Base-by-base conservation (phyloP, 2,329 filamentous ascomycete species). In the Neofusicoccum parvum region DNA sequence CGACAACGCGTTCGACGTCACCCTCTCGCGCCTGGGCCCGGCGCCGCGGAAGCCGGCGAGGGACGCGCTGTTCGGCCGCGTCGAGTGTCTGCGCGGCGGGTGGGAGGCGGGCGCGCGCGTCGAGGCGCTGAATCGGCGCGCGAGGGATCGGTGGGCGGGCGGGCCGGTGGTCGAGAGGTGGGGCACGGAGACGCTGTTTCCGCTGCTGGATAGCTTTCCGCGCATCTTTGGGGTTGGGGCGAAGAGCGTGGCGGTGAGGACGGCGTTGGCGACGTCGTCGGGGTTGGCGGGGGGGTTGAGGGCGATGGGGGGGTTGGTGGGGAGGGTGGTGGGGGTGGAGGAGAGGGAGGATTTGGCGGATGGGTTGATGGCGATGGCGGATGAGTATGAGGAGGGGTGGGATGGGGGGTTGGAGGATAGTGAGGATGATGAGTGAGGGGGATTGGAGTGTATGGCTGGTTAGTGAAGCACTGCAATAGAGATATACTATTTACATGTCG, bases 331-430 rank as follows among this genome's bases (percentile, higher is more conserved):
- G 15, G 82, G 83, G 0, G 71, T 94, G 3, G 92, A 96, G 67
- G 94, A 98, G 73, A 86, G 94, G 48, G 95, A 99, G 78, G 83
- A 83, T 2, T 82, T 98, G n/a, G 87, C 88, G 51, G 95, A 96
- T 73, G 88, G 90, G 12, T 82, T 99, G 45, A 88, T 90, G 27
- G 90, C 91, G 67, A 88, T 98, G 72, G 90, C 90, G 1, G 94
- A 97, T 73, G 91, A 91, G 67, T 98, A 97, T 75, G 88, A 92
- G 70, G 92, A 95, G 67, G 92, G 92, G 1, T 97, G 92, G 91
- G 88, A 88, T 12, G 92, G 90, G 72, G 92, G 88, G 34, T 12
- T 59, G 15, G 63, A 60, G 43, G 27, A 50, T 45, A 71, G 69
- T 23, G 53, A 43, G 43, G 53, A 56, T 15, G 46, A 39, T 45